These are phyloP conservation scores for Tuber calosporum DNA, from an alignment of 495 filamentous ascomycete genomes.

Conservation along the genomic window DNA sequence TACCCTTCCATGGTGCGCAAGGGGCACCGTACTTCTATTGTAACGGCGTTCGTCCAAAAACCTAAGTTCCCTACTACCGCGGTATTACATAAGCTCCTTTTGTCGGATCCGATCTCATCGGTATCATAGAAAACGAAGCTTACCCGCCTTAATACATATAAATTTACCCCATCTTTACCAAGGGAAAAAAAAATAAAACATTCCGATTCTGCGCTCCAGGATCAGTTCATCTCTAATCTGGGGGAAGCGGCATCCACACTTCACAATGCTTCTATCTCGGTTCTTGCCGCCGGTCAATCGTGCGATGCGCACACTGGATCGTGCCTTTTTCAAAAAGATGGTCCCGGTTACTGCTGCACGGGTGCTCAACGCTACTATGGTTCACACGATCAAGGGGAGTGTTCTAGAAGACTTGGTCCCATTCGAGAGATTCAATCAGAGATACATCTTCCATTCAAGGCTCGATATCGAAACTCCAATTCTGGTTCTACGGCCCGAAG, in stretches of 20 bases:
- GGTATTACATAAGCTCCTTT: background rate
- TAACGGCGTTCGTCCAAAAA: background rate
- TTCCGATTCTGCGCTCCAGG: background rate
- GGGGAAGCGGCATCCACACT: background rate
- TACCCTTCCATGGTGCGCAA: too few species aligned
- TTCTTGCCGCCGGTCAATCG: conserved; percentile 78
- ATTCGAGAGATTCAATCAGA: conserved; percentile 20
- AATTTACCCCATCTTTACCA: background rate
- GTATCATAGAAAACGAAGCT: background rate
- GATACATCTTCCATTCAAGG: conserved; percentile 44
- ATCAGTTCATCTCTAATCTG: background rate
- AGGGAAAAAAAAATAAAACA: background rate
- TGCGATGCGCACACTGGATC: conserved; percentile 68
- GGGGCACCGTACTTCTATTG: too few species aligned
- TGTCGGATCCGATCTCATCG: background rate
- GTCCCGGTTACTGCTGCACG: conserved; percentile 68
- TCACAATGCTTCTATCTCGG: background rate
- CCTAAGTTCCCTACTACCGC: background rate
- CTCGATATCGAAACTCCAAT: conserved; percentile 42
- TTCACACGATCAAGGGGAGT: conserved; percentile 42
- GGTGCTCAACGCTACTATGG: conserved; percentile 61
- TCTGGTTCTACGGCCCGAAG: conserved; percentile 61
- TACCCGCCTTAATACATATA: too few species aligned
- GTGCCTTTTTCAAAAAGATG: conserved; percentile 68
- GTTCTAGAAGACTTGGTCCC: conserved; percentile 51